Base-by-base conservation (phyloP, 139 green algal genomes). In the Haematococcus lacustris region DNA sequence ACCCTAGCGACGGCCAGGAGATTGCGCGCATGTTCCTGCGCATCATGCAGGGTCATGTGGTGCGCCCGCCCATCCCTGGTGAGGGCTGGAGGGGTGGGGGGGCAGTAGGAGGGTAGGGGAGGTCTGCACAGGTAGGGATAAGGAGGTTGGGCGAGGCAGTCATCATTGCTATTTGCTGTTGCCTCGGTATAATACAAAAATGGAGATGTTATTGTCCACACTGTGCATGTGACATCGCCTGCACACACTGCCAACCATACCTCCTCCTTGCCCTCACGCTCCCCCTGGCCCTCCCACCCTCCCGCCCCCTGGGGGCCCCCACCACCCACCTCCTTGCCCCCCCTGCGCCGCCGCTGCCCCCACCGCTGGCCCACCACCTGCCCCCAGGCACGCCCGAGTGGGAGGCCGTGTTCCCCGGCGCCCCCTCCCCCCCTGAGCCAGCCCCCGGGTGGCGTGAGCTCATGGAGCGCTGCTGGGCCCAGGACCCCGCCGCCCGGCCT, bases 381-480 rank as follows among this genome's bases (percentile, higher is more conserved):
- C 64, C 37, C 34, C 28, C 66, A 71, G 40, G 41, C 39, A 39
- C 66, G 2, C 39, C 63, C 4, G 63, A 69, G 63, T 69, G 41
- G 40, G 28, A 59, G 5, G 3, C 25, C 21, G 30, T 71, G 28
- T 71, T 41, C 41, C 39, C 39, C 28, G 28, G 39, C 7, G 41
- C 21, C 3, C 39, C 37, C 2, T 35, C 66, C 6, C 66, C 66
- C 5, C 1, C n/a, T 47, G 67, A 63, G 67, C 67, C 67, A 26
- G 41, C 38, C 1, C 40, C 30, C 3, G 67, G 67, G 30, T 72
- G 67, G 67, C 17, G n/a, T 2, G 67, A 35, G 9, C 78, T 92
- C 7, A 80, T 90, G 71, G 51, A 85, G 65, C 66, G 70, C 33
- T 92, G 87, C 77, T 92, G 87, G 87, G 67, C 53, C 5, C 32